phyloP scores from a whole-genome alignment of 768 basidiomycete genomes.

The Tulasnella sp. region DNA sequence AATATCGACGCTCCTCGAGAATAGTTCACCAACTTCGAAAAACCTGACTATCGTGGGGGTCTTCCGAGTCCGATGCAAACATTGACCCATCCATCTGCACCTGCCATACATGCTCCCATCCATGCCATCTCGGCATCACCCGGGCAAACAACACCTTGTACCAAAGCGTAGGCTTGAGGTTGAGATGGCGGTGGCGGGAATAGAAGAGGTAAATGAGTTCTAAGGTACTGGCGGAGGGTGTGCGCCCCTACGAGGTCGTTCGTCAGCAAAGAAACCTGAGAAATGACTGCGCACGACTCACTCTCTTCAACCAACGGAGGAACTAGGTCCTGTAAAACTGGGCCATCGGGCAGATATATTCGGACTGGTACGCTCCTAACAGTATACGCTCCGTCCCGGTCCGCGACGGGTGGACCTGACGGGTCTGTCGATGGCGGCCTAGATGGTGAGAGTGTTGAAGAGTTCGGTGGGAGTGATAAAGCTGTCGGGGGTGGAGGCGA shows the following conservation, averaged over 20 bases:
- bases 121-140: conserved; percentile 88
- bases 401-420: conserved; percentile 41
- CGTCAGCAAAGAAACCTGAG: conserved; percentile 2
- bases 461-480: conserved; percentile 48
- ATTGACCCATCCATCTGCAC: conserved; percentile 94
- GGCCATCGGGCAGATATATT: conserved; percentile 85
- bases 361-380: conserved; percentile 86
- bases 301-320: conserved; percentile 76
- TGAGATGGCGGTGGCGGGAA: conserved; percentile 57
- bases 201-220: conserved; percentile 71
- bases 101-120: conserved; percentile 87
- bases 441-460: conserved; percentile 38
- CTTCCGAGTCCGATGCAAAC: conserved; percentile 66
- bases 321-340: conserved; percentile 85
- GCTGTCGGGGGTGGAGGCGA: conserved; percentile 35
- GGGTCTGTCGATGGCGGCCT: conserved; percentile 66
- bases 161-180: conserved; percentile 65
- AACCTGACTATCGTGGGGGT: background rate
- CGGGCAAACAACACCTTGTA: conserved; percentile 82
- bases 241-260: conserved; percentile 51
- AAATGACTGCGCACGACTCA: conserved; percentile 39
- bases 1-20: background rate
- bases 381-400: conserved; percentile 80
- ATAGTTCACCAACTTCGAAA: background rate
- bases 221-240: conserved; percentile 66